Percentiles rank a stretch among this genome's conserved stretches.
Conservation (phyloP, 164 flowering plant species). For the Macadamia tetraphylla region DNA sequence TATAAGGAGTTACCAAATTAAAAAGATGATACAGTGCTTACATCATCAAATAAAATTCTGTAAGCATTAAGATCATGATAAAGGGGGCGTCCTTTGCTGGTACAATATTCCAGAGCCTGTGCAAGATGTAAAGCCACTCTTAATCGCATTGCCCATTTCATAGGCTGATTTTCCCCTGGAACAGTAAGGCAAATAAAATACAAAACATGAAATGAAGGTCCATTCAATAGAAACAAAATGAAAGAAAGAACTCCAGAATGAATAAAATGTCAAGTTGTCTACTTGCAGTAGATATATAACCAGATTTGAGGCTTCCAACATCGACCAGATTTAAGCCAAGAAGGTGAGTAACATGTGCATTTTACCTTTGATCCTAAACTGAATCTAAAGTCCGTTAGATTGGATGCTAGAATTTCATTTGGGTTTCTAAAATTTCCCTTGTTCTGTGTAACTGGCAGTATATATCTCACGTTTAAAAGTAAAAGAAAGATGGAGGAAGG, state of each 20-base stretch:
- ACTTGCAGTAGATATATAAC: not conserved
- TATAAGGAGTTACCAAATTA: not conserved
- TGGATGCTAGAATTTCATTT: too few relatives aligned
- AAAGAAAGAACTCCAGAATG: not conserved
- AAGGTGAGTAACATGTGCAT: too few relatives aligned
- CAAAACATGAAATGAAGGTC: not conserved
- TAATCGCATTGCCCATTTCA: conserved; percentile 90
- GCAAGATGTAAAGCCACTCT: conserved; percentile 87
- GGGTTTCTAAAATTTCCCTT: too few relatives aligned
- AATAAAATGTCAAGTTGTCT: not conserved
- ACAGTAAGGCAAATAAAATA: conserved; percentile 7
- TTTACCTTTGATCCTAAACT: not conserved
- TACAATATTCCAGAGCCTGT: conserved; percentile 87
- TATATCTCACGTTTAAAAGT: too few relatives aligned
- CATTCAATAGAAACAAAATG: not conserved
- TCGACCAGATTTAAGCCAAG: not conserved
- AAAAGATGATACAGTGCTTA: conserved; percentile 20
- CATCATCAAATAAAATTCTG: conserved; percentile 81
- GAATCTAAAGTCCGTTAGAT: too few relatives aligned
- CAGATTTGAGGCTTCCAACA: not conserved
- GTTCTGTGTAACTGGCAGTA: too few relatives aligned
- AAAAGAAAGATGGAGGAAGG: too few relatives aligned
- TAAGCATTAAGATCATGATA: conserved; percentile 95
- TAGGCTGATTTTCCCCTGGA: conserved; percentile 85
- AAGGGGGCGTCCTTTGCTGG: conserved; percentile 74